Percentiles rank a stretch among this genome's conserved stretches.
Conservation (phyloP, 352 stramenopile genomes). For the Globisporangium parvum region DNA sequence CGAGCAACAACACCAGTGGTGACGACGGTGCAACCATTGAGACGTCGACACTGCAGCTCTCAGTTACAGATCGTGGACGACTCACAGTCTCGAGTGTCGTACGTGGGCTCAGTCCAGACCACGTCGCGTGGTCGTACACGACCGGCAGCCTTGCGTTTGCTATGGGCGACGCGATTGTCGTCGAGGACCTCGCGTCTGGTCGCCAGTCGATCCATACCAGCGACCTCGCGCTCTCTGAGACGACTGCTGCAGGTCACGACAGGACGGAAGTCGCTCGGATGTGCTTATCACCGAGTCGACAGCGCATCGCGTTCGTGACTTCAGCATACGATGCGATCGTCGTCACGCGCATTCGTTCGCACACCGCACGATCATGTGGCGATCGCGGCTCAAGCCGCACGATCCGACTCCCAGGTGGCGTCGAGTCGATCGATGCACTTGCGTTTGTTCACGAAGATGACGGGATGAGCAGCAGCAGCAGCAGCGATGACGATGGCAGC, state of each 20-base stretch:
- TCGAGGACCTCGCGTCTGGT: constrained; percentile 30
- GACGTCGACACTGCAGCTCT: constrained; percentile 2
- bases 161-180: constrained; percentile 16
- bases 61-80: neutral
- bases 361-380: neutral
- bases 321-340: constrained; percentile 17
- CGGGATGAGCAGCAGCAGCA: neutral
- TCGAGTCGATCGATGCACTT: constrained; percentile 1
- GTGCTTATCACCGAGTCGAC: constrained; percentile 20
- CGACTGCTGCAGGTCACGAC: neutral
- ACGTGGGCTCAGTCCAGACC: constrained; percentile 8
- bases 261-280: constrained; percentile 21
- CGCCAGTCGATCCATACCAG: constrained; percentile 15
- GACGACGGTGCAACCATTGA: neutral
- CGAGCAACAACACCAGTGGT: neutral
- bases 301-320: constrained; percentile 18
- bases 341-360: constrained; percentile 1
- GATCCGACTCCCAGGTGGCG: constrained; percentile 2
- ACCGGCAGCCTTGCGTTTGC: constrained; percentile 27
- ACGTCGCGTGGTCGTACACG: constrained; percentile 26
- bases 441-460: constrained; percentile 9
- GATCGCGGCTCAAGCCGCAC: neutral
- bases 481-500: neutral
- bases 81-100: constrained; percentile 8
- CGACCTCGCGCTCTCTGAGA: neutral